Evolutionary conservation across 345 rosid genomes (phyloP), one percentile per base, ranked within the genome.

Genomic region (Pistacia integerrima): DNA sequence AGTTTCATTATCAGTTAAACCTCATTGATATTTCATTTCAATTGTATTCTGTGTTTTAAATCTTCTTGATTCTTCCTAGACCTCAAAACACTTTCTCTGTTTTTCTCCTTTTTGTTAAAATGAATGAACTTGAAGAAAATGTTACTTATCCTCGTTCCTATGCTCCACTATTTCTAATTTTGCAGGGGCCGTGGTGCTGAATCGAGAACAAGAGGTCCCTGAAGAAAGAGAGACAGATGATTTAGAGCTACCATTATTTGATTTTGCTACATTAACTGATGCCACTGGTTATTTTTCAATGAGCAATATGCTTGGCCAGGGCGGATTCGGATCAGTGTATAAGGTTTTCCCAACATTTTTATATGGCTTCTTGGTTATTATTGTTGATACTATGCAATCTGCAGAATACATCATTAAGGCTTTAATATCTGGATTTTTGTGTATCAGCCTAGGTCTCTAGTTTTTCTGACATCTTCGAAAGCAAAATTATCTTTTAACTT

Each of bases 261-360:
- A 87, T 46, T 79, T 79, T n/a, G 65, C 33, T 22, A 65, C 80
- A 0, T 64, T 85, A 69, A 64, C 48, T 60, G 16, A 57, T 4
- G 87, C 87, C 5, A 83, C 87, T 0, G 12, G 75, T 17, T 67
- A 76, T 48, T 86, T 86, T 65, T 75, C 85, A 16, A 2, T 1
- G 3, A 49, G 35, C 8, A 81, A 75, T 20, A 83, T 75, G 79
- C 72, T 86, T 13, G 87, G 89, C 51, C 79, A 82, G 65, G 84
- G 85, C 7, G 87, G 87, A 30, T 86, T 81, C 64, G 89, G 87
- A 69, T 64, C 78, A 14, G 84, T 86, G 16, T 82, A 79, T 73
- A 85, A 80, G 88, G 88, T 85, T 77, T 28, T 38, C 56, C 22
- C 36, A 11, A 52, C 18, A 12, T 52, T 52, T 11, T 14, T 2